Evolutionary conservation across 2,329 filamentous ascomycete species (phyloP).

Genomic region (Hypoxylon sp.): DNA sequence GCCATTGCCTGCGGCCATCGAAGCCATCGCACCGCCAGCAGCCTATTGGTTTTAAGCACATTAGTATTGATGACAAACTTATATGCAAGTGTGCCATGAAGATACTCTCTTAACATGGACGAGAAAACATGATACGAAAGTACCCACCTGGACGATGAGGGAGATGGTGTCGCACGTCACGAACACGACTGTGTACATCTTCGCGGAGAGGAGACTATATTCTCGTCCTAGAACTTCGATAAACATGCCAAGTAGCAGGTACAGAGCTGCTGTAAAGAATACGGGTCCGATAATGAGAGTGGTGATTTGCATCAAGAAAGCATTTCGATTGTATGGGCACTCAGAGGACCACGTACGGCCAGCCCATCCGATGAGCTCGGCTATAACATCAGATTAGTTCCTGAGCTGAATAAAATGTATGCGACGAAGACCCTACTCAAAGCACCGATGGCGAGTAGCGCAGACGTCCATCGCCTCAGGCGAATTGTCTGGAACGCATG

Average conservation of each 20-base stretch:
- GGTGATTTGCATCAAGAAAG: constrained; percentile 65
- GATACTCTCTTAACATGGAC: background rate
- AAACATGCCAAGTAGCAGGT: constrained; percentile 61
- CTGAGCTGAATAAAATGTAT: background rate
- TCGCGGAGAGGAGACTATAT: constrained; percentile 58
- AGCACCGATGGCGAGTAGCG: constrained; percentile 44
- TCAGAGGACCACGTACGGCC: constrained; percentile 61
- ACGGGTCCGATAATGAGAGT: constrained; percentile 59
- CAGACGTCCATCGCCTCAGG: constrained; percentile 42
- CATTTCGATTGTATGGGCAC: constrained; percentile 62
- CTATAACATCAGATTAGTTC: constrained; percentile 37
- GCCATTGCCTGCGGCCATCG: constrained; percentile 49
- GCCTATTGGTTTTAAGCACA: constrained; percentile 45
- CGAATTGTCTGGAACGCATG: constrained; percentile 43
- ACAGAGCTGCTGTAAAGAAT: constrained; percentile 65
- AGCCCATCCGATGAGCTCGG: constrained; percentile 62
- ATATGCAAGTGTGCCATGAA: background rate
- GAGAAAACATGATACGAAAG: background rate
- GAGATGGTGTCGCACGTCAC: constrained; percentile 60
- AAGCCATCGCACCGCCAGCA: constrained; percentile 61
- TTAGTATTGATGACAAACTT: background rate
- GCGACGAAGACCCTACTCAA: constrained; percentile 36
- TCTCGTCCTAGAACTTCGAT: constrained; percentile 59
- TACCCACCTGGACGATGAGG: constrained; percentile 57
- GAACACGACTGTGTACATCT: constrained; percentile 62